Evolutionary conservation across 164 flowering plant genomes (phyloP).

Genomic region (Cinnamomum micranthum): DNA sequence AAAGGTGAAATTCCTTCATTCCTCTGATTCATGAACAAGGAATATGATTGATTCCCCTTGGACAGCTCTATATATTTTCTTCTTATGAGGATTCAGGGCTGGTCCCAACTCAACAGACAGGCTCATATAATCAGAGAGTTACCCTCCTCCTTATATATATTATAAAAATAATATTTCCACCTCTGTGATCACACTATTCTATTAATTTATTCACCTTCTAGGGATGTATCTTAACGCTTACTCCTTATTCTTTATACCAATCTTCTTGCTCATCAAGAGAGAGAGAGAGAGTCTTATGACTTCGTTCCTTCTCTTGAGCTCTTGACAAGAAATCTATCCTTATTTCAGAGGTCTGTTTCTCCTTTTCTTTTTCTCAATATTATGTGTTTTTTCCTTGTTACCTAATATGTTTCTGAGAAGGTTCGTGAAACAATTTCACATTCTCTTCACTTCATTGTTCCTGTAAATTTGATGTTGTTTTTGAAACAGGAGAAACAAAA

Average conservation of each 20-base stretch:
- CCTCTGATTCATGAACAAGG: conserved; percentile 17
- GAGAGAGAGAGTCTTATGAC: conserved; percentile 7
- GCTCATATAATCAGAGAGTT: not conserved
- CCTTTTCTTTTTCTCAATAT: not conserved
- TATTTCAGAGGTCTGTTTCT: not conserved
- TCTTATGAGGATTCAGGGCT: conserved; percentile 16
- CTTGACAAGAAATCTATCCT: not conserved
- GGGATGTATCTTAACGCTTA: not conserved
- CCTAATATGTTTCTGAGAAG: not conserved
- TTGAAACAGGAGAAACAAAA: not conserved
- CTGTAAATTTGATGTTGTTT: not conserved
- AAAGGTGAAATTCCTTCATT: conserved; percentile 21
- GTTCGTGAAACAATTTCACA: too few species aligned
- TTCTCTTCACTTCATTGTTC: not conserved
- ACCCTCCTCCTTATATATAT: conserved; percentile 5
- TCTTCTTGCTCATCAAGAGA: conserved; percentile 3
- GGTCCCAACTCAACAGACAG: conserved; percentile 31
- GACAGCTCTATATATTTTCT: conserved; percentile 20
- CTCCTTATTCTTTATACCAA: conserved; percentile 13
- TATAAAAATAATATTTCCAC: conserved; percentile 2
- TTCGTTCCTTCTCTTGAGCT: not conserved
- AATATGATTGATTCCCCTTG: not conserved
- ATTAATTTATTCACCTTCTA: not conserved
- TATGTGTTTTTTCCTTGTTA: not conserved
- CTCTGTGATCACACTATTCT: not conserved